These are phyloP conservation scores for Fusarium citri DNA, from an alignment of 2,329 filamentous ascomycete genomes.

Conservation along the genomic window DNA sequence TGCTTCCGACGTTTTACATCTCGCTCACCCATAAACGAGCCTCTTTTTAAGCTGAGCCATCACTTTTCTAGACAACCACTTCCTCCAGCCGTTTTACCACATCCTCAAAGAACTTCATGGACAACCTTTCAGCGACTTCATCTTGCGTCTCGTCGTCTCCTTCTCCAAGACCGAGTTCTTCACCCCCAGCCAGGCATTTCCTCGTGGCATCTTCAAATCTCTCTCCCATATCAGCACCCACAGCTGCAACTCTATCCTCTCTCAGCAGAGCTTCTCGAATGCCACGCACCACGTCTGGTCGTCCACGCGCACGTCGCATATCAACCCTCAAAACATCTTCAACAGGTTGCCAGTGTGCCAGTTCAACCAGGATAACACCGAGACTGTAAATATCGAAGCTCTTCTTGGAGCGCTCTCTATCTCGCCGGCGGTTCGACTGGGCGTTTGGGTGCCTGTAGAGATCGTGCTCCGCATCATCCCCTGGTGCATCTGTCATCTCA, in stretches of 20 bases:
- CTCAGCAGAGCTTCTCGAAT: slow-evolving; percentile 52
- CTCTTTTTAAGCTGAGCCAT: neutral
- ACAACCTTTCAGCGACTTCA: slow-evolving; percentile 54
- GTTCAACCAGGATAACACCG: slow-evolving; percentile 64
- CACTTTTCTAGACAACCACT: slow-evolving; percentile 48
- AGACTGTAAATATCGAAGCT: slow-evolving; percentile 65
- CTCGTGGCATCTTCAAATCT: slow-evolving; percentile 54
- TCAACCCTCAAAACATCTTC: slow-evolving; percentile 57
- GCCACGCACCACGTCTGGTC: slow-evolving; percentile 53
- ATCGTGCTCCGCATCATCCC: slow-evolving; percentile 58
- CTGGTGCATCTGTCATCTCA: slow-evolving; percentile 62
- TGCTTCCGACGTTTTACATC: neutral
- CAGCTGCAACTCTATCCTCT: slow-evolving; percentile 46
- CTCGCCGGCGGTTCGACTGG: slow-evolving; percentile 51
- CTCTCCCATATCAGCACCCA: slow-evolving; percentile 56
- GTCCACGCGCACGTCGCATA: slow-evolving; percentile 49
- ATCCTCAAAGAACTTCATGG: slow-evolving; percentile 56
- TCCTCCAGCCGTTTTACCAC: slow-evolving; percentile 58
- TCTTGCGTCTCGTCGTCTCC: slow-evolving; percentile 57
- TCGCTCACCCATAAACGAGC: neutral
- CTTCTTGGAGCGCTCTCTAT: slow-evolving; percentile 57
- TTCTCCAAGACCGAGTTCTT: slow-evolving; percentile 51
- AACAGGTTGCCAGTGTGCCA: slow-evolving; percentile 64
- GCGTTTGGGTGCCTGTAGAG: slow-evolving; percentile 63
- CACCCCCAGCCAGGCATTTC: slow-evolving; percentile 53